A percentile compares a stretch with the other conserved stretches of the same genome.
phyloP scores from a whole-genome alignment of 331 rosid genomes.

The Arachis monticola region DNA sequence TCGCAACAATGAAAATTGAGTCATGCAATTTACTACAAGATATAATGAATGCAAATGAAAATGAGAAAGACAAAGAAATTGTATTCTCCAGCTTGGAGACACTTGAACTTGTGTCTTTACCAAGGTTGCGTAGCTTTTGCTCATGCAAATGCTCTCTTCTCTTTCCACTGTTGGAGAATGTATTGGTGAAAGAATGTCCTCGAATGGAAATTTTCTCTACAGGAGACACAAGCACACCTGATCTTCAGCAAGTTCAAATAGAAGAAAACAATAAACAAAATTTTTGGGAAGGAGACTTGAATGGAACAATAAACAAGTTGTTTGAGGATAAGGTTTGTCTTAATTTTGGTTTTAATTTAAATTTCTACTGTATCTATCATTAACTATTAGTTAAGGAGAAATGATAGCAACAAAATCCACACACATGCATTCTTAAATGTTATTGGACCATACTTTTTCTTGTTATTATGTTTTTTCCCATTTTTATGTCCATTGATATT shows the following conservation, averaged over 20 bases:
- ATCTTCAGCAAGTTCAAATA: neutral
- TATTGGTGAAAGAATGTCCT: conserved; percentile 8
- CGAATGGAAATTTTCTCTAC: conserved; percentile 8
- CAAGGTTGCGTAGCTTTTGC: neutral
- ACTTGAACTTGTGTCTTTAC: conserved; percentile 6
- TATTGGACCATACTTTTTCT: too few species aligned
- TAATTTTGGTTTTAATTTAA: neutral
- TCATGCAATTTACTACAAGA: neutral
- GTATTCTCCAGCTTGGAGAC: neutral
- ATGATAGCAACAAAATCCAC: too few species aligned
- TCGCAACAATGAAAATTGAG: neutral
- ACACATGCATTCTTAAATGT: too few species aligned
- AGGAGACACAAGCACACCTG: neutral
- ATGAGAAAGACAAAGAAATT: neutral
- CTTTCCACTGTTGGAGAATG: neutral
- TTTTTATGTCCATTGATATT: too few species aligned
- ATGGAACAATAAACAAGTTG: neutral
- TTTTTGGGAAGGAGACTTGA: neutral
- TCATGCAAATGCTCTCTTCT: neutral
- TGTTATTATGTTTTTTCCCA: too few species aligned
- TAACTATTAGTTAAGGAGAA: too few species aligned
- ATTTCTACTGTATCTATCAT: too few species aligned
- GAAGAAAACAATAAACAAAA: neutral
- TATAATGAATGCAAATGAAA: neutral
- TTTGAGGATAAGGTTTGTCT: conserved; percentile 20